These are phyloP conservation scores for Platanthera zijinensis DNA, from an alignment of 106 monocot genomes.

Conservation along the genomic window DNA sequence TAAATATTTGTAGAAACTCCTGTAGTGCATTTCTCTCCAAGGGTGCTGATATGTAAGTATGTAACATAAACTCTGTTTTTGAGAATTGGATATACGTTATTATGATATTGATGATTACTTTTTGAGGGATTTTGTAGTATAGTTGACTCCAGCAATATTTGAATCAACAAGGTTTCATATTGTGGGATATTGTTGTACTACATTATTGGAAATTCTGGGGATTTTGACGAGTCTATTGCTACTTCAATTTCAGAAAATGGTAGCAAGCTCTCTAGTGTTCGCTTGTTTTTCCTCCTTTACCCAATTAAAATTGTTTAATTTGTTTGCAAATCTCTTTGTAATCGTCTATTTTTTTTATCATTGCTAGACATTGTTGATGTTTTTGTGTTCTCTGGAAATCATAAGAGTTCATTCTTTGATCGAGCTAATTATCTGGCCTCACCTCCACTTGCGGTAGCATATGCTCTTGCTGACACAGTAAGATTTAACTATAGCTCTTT, in stretches of 20 bases:
- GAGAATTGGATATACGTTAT: background rate
- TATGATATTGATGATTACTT: background rate
- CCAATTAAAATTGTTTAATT: background rate
- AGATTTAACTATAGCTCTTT: too few relatives aligned
- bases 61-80: background rate
- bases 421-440: conserved; percentile 83
- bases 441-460: too few relatives aligned
- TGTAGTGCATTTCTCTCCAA: background rate
- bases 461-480: too few relatives aligned
- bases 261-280: conserved; percentile 9
- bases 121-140: conserved; percentile 8
- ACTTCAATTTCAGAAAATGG: too few relatives aligned
- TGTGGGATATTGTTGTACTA: conserved; percentile 84
- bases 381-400: conserved; percentile 68
- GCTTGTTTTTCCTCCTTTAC: background rate
- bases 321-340: background rate
- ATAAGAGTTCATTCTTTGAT: conserved; percentile 66
- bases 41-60: too few relatives aligned
- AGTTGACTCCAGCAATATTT: conserved; percentile 76
- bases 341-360: background rate
- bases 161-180: conserved; percentile 70
- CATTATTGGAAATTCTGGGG: conserved; percentile 91
- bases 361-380: conserved; percentile 57
- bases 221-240: conserved; percentile 62
- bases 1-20: background rate